Percentiles rank a stretch among this genome's conserved stretches.
phyloP scores from a whole-genome alignment of 148 eudicot species.

The Selenicereus undatus region DNA sequence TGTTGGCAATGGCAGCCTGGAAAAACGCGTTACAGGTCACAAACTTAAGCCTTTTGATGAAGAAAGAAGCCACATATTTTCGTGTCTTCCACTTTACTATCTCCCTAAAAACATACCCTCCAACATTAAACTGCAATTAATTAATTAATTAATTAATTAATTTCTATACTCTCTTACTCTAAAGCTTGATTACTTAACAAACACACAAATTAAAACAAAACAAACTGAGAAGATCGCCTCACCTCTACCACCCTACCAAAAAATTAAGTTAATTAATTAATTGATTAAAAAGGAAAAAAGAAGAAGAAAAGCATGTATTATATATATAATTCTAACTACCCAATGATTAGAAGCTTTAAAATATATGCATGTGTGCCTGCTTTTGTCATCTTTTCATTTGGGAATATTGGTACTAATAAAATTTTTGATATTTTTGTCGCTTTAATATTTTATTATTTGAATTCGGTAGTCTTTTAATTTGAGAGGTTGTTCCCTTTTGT shows the following conservation, averaged over 20 bases:
- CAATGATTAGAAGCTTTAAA: constrained; percentile 26
- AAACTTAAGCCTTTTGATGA: not conserved
- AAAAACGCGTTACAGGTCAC: constrained; percentile 29
- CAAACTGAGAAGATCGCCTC: constrained; percentile 21
- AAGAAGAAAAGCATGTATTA: not conserved
- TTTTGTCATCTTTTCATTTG: constrained; percentile 22
- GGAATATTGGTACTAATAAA: not conserved
- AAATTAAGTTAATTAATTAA: too few relatives aligned
- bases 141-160: not conserved
- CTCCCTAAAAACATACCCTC: constrained; percentile 1
- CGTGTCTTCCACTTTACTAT: constrained; percentile 30
- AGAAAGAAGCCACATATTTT: constrained; percentile 11
- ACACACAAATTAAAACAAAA: constrained; percentile 5
- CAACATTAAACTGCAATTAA: not conserved
- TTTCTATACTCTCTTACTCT: not conserved
- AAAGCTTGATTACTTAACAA: constrained; percentile 14
- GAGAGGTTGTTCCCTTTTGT: constrained; percentile 12
- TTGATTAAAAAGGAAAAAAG: not conserved
- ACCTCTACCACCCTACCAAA: not conserved
- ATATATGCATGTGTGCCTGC: constrained; percentile 18
- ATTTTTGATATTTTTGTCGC: constrained; percentile 1
- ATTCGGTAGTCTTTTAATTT: constrained; percentile 11
- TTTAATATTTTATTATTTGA: not conserved
- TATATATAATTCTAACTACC: constrained; percentile 25
- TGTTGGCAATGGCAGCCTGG: constrained; percentile 29